Evolutionary conservation across 306 rosid genomes (phyloP).

Genomic region (Aeschynomene evenia): DNA sequence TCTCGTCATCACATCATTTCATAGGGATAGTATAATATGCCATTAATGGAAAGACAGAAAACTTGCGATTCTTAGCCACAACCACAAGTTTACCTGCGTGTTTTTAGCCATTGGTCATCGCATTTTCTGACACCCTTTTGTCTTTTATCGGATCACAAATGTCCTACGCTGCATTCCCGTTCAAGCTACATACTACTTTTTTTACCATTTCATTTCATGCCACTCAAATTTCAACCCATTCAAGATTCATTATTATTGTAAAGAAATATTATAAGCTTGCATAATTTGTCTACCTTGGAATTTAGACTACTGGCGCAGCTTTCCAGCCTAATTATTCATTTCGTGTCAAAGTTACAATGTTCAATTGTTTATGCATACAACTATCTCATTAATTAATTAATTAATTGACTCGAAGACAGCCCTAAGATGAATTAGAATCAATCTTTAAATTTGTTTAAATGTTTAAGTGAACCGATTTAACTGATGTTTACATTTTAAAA

Average conservation of each 20-base stretch:
- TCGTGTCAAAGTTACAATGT: slow-evolving; percentile 5
- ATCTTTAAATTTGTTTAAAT: too few relatives aligned
- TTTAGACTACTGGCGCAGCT: neutral
- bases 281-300: neutral
- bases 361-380: neutral
- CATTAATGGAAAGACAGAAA: neutral
- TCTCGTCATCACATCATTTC: too few relatives aligned
- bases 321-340: neutral
- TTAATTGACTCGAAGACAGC: too few relatives aligned
- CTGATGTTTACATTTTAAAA: too few relatives aligned
- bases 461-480: too few relatives aligned
- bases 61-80: slow-evolving; percentile 13
- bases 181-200: neutral
- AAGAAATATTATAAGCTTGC: neutral
- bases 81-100: slow-evolving; percentile 26
- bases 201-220: neutral
- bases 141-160: slow-evolving; percentile 14
- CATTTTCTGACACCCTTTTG: slow-evolving; percentile 42
- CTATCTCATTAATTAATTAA: slow-evolving; percentile 17
- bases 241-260: neutral
- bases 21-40: too few relatives aligned
- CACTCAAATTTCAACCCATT: neutral
- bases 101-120: slow-evolving; percentile 9
- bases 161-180: neutral
- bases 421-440: too few relatives aligned